Conservation (phyloP, 768 basidiomycete species). For the Lactarius evosmus region DNA sequence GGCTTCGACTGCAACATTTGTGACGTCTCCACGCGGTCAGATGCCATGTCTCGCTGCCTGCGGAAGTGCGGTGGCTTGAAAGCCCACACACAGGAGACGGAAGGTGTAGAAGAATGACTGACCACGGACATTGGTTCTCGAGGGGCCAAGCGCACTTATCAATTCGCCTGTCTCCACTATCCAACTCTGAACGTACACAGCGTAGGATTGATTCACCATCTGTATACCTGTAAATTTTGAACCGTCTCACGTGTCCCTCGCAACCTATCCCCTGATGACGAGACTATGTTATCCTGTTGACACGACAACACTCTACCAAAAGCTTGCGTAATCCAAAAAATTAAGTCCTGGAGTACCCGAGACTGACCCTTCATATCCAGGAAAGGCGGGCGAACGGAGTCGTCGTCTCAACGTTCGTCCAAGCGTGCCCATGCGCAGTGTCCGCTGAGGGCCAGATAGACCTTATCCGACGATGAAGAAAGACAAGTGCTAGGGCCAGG, state of each 20-base stretch:
- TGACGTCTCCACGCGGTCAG: slow-evolving; percentile 16
- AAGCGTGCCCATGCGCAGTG: not conserved
- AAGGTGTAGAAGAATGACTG: not conserved
- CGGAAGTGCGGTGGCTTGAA: slow-evolving; percentile 13
- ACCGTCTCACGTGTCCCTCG: not conserved
- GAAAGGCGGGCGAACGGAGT: no score
- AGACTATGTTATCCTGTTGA: not conserved
- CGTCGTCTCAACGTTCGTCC: not conserved
- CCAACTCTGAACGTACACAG: not conserved
- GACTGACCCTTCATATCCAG: not conserved
- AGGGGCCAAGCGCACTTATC: no score
- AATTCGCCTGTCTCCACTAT: not conserved
- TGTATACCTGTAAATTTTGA: not conserved
- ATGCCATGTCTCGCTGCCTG: slow-evolving; percentile 17
- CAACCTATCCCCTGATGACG: not conserved
- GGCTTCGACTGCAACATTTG: slow-evolving; percentile 12
- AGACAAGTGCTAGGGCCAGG: not conserved
- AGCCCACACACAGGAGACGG: not conserved
- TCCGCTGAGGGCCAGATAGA: not conserved
- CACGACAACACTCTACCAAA: not conserved
- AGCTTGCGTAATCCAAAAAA: not conserved
- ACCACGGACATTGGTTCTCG: not conserved
- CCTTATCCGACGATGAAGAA: not conserved
- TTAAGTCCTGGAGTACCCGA: not conserved
- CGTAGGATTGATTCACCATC: not conserved